A percentile compares a stretch with the other conserved stretches of the same genome.
phyloP scores from a whole-genome alignment of 1,139 yeast genomes.

The Sugiyamaella grinbergsii region DNA sequence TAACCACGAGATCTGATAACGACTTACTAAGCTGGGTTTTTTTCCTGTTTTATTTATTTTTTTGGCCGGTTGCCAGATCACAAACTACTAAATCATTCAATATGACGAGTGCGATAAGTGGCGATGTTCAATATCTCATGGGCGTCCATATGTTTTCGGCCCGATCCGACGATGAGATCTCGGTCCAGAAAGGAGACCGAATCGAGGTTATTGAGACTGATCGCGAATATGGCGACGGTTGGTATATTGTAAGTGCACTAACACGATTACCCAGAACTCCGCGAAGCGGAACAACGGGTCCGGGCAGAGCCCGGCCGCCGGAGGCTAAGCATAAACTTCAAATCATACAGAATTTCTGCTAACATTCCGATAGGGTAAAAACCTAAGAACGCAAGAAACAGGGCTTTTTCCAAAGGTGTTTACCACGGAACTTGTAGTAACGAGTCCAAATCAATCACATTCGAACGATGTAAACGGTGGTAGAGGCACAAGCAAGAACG shows the following conservation, averaged over 20 bases:
- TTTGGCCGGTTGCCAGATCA: no score
- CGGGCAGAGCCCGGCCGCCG: no score
- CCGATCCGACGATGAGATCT: slow-evolving; percentile 85
- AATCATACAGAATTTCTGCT: neutral
- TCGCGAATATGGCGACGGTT: slow-evolving; percentile 93
- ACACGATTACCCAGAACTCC: neutral
- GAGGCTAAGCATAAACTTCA: no score
- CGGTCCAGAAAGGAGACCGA: slow-evolving; percentile 77
- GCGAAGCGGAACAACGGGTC: neutral
- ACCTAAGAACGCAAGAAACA: slow-evolving; percentile 65
- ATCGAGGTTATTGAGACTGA: slow-evolving; percentile 91
- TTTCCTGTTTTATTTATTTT: neutral
- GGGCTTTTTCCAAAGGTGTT: slow-evolving; percentile 91
- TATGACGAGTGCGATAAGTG: neutral
- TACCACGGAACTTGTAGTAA: slow-evolving; percentile 43
- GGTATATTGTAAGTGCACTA: slow-evolving; percentile 65
- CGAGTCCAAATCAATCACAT: slow-evolving; percentile 21
- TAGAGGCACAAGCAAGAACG: slow-evolving; percentile 16
- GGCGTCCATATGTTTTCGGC: slow-evolving; percentile 87
- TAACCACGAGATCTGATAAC: no score
- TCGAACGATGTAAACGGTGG: neutral
- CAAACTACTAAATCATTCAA: neutral
- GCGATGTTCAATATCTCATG: slow-evolving; percentile 35
- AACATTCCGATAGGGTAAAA: slow-evolving; percentile 55
- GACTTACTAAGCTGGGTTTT: no score